Evolutionary conservation across 2,329 filamentous ascomycete species (phyloP).

Genomic region (Aspergillus floridensis): DNA sequence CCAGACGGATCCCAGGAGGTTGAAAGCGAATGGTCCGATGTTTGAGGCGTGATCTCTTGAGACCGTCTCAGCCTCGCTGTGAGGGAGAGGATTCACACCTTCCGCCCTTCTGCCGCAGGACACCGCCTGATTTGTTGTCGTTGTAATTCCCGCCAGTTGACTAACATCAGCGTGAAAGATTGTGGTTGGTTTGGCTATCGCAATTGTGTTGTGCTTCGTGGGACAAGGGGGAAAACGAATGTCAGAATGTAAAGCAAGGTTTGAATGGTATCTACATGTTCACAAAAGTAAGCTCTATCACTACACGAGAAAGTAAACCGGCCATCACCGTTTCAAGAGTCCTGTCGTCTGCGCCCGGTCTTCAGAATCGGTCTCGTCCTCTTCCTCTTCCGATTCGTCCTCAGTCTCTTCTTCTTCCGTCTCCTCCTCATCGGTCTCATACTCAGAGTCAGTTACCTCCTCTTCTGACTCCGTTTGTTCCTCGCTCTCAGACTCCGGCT

Average conservation of each 20-base stretch:
- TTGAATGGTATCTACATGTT: neutral
- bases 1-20: neutral
- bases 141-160: too few relatives aligned
- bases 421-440: conserved; percentile 53
- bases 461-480: conserved; percentile 52
- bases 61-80: neutral
- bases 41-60: neutral
- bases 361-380: conserved; percentile 39
- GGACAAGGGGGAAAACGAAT: too few relatives aligned
- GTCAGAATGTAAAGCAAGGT: neutral
- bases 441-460: conserved; percentile 53
- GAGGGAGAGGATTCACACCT: neutral
- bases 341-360: conserved; percentile 42
- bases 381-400: conserved; percentile 43
- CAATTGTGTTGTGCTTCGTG: too few relatives aligned
- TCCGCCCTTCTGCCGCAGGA: conserved; percentile 7
- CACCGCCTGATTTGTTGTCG: conserved; percentile 9
- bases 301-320: too few relatives aligned
- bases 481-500: conserved; percentile 54
- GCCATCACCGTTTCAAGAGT: conserved; percentile 2
- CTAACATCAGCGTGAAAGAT: too few relatives aligned
- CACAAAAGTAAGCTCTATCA: neutral
- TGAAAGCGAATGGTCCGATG: neutral
- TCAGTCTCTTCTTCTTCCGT: conserved; percentile 47
- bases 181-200: too few relatives aligned